Evolutionary conservation across 176 grass and related monocot species (phyloP).

Genomic region (Bothriochloa decipiens): DNA sequence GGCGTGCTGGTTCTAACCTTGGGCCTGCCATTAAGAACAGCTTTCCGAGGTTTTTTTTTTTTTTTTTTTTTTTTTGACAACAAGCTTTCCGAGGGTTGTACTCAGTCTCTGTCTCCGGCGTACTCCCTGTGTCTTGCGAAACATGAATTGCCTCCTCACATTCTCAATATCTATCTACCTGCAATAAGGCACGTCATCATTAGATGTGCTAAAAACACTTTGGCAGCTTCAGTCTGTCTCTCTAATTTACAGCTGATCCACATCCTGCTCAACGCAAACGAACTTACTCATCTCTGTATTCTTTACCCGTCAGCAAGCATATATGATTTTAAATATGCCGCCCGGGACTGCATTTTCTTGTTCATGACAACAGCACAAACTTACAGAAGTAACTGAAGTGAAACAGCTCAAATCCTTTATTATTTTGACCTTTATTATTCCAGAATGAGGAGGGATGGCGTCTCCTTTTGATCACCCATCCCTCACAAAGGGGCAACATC

Average conservation of each 20-base stretch:
- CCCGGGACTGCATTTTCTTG: not conserved
- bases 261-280: not conserved
- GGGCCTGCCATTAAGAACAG: not conserved
- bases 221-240: not conserved
- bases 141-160: not conserved
- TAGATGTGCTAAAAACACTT: not conserved
- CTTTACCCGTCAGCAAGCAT: not conserved
- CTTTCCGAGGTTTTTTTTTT: too few relatives aligned
- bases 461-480: slow-evolving; percentile 43
- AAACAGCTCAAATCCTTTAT: not conserved
- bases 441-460: slow-evolving; percentile 4
- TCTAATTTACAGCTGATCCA: not conserved
- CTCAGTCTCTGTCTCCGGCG: too few relatives aligned
- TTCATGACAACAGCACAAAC: not conserved
- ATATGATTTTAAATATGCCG: not conserved
- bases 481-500: slow-evolving; percentile 17
- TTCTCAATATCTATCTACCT: not conserved
- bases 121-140: too few relatives aligned
- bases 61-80: too few relatives aligned
- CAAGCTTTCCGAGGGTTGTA: too few relatives aligned
- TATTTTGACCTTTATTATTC: slow-evolving; percentile 45
- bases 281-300: not conserved
- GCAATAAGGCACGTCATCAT: not conserved
- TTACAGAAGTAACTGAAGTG: not conserved
- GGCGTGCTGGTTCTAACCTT: not conserved